Conservation (phyloP, 2,329 filamentous ascomycete genomes). For the Apiospora koreana region DNA sequence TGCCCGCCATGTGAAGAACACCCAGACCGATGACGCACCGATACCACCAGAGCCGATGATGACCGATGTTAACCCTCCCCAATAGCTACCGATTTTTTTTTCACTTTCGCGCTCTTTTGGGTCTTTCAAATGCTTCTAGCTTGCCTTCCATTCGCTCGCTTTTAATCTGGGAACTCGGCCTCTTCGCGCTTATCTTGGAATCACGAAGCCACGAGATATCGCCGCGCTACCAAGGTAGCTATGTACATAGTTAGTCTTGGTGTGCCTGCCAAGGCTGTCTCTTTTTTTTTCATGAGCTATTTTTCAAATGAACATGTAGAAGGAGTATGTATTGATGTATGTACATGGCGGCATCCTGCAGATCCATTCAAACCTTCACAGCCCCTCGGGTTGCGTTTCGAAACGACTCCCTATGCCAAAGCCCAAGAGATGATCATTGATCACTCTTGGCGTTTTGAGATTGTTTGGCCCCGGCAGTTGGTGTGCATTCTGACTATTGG, state of each 20-base stretch:
- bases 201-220: neutral
- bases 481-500: neutral
- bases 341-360: neutral
- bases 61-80: neutral
- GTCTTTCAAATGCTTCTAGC: neutral
- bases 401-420: neutral
- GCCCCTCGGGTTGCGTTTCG: neutral
- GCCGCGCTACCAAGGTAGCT: neutral
- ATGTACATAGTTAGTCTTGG: no score
- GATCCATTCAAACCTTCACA: neutral
- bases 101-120: neutral
- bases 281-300: neutral
- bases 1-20: neutral
- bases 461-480: neutral
- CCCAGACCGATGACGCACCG: neutral
- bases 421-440: neutral
- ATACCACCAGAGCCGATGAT: conserved; percentile 1
- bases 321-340: neutral
- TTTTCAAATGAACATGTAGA: neutral
- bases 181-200: conserved; percentile 3
- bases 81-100: neutral
- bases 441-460: conserved; percentile 5
- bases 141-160: neutral
- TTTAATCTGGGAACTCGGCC: neutral
- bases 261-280: neutral